Evolutionary conservation across 2,329 filamentous ascomycete genomes (phyloP), one percentile per base, ranked within the genome.

Genomic region (Alternaria longipes): DNA sequence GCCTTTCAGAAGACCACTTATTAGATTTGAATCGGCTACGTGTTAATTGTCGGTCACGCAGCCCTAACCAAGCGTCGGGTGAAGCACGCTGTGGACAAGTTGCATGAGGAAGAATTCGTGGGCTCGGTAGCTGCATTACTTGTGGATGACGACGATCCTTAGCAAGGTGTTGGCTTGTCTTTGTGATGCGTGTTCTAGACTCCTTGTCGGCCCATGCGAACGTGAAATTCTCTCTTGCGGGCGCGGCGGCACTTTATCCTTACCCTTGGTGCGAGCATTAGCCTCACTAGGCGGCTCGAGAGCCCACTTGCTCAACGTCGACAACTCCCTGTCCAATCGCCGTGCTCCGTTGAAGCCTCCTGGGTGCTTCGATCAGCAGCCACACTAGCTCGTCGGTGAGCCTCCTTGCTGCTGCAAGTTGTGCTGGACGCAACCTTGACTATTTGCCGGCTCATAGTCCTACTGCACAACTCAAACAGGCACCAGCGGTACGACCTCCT

Each of bases 101-200:
- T 60, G 66, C 65, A 60, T 69, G 61, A 63, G 54, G 44, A 60
- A 56, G 54, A 59, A 54, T 51, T 62, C 47, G 42, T 49, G 47
- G 59, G 63, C 63, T 59, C 28, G 11, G 46, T 60, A 60, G 64
- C 62, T 59, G 64, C 69, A 63, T 63, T 58, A 60, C 61, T 62
- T 62, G 55, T 64, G 60, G 60, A 65, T 62, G 58, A 62, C 63
- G 65, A 67, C 66, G 68, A 76, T 74, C 69, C 38, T 46, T 61
- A 61, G 62, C 63, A 63, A 67, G 62, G 60, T 58, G 51, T 44
- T 45, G 51, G 51, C 49, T 44, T 41, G 59, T 45, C 56, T 68
- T 44, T 46, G 53, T 66, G 61, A 55, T 65, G 63, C 64, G 60
- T 66, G 74, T 74, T 77, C 75, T 77, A 77, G 75, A 77, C 72